phyloP scores from a whole-genome alignment of 148 eudicot genomes.

The Amaranthus palmeri region DNA sequence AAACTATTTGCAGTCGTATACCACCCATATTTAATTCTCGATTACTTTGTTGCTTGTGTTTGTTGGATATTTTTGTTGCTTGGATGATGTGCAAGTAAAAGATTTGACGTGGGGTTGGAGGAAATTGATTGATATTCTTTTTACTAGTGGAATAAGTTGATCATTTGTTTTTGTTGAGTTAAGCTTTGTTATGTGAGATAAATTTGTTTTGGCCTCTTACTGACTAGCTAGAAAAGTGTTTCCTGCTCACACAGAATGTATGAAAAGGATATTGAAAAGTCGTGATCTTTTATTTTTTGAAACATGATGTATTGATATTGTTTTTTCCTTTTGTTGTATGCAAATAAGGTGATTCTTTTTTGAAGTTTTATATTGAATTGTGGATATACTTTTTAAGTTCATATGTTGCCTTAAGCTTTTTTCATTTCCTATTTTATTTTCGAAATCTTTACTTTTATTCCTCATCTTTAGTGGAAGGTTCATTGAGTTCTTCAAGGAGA shows the following conservation, averaged over 20 bases:
- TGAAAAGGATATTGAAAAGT: background rate
- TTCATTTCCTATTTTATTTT: background rate
- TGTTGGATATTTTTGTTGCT: background rate
- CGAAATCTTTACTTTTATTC: conserved; percentile 5
- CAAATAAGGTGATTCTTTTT: background rate
- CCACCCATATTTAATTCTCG: background rate
- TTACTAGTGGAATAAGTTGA: background rate
- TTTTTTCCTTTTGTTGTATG: too few species aligned
- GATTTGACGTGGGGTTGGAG: background rate
- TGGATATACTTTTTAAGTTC: background rate
- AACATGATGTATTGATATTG: too few species aligned
- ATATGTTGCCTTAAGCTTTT: background rate
- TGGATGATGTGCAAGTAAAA: background rate
- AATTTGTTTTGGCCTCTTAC: background rate
- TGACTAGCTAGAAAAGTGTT: background rate
- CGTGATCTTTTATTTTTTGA: background rate
- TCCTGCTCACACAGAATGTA: background rate
- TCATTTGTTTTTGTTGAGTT: too few species aligned
- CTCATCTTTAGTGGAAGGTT: conserved; percentile 62
- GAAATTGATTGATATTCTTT: background rate
- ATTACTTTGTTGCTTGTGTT: background rate
- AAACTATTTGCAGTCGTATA: background rate
- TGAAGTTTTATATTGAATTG: background rate
- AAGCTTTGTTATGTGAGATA: background rate
- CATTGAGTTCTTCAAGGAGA: conserved; percentile 65